A percentile compares a stretch with the other conserved stretches of the same genome.
phyloP scores from a whole-genome alignment of 2,329 filamentous ascomycete genomes.

The Zymoseptoria pseudotritici region DNA sequence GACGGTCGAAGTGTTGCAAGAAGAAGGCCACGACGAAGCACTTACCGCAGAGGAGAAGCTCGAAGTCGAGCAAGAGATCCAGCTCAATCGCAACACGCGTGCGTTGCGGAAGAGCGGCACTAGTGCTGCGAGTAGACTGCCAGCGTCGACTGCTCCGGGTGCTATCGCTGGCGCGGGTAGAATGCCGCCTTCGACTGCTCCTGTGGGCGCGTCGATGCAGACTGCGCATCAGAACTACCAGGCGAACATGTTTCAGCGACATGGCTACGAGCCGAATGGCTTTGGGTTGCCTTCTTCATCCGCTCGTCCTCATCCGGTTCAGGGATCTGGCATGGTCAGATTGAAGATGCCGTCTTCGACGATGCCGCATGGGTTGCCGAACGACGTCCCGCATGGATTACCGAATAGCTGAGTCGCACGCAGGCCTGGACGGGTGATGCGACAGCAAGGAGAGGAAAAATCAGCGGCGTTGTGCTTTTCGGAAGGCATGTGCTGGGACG shows the following conservation, averaged over 20 bases:
- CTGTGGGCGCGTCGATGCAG: background rate
- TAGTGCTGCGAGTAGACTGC: background rate
- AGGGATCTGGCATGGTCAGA: background rate
- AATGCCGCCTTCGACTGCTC: background rate
- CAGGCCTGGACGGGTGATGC: background rate
- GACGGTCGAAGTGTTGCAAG: constrained; percentile 30
- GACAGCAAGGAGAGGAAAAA: background rate
- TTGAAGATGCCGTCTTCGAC: background rate
- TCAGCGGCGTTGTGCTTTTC: background rate
- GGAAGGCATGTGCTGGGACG: background rate
- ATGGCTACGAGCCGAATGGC: background rate
- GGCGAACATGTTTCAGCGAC: background rate
- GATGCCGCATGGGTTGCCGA: background rate
- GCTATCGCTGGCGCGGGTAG: background rate
- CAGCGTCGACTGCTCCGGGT: background rate
- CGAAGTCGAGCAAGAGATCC: constrained; percentile 22
- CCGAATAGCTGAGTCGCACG: background rate
- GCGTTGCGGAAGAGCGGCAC: background rate
- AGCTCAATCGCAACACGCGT: background rate
- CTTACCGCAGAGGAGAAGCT: constrained; percentile 26
- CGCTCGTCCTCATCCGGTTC: background rate
- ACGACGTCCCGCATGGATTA: background rate
- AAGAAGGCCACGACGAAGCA: constrained; percentile 26
- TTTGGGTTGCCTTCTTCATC: background rate
- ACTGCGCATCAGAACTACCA: background rate